Evolutionary conservation across 2,329 filamentous ascomycete species (phyloP).

Genomic region (Fusarium paranaense): DNA sequence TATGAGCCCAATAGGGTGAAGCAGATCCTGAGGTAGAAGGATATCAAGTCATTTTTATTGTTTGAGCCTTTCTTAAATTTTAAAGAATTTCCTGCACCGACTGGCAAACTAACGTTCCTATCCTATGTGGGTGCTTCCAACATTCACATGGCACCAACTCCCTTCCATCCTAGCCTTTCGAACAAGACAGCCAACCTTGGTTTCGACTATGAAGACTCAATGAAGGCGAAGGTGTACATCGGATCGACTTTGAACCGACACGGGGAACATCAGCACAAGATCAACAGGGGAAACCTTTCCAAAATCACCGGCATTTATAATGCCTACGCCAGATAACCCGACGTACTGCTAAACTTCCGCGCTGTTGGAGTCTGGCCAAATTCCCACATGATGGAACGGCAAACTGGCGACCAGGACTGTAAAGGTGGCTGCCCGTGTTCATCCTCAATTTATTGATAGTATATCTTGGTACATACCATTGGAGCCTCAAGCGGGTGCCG

Average conservation of each 20-base stretch:
- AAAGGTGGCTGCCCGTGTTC: neutral
- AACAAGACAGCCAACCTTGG: neutral
- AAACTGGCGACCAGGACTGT: neutral
- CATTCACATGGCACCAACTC: neutral
- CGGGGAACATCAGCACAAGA: neutral
- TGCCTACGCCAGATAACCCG: neutral
- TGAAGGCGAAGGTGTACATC: neutral
- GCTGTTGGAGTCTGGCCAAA: neutral
- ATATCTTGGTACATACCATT: neutral
- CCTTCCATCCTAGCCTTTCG: neutral
- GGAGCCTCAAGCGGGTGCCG: neutral
- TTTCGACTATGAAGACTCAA: neutral
- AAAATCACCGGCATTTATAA: neutral
- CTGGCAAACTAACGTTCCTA: neutral
- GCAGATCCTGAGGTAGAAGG: neutral
- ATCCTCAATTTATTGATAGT: neutral
- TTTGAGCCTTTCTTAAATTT: neutral
- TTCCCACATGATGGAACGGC: neutral
- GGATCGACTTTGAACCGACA: neutral
- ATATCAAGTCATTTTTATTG: neutral
- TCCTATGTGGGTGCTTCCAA: neutral
- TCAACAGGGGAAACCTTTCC: neutral
- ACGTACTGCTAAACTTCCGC: neutral
- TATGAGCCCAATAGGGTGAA: neutral
- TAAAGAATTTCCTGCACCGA: neutral